Percentiles rank a stretch among this genome's conserved stretches.
Conservation (phyloP, 108 stramenopile species). For the Fragilaria radians region DNA sequence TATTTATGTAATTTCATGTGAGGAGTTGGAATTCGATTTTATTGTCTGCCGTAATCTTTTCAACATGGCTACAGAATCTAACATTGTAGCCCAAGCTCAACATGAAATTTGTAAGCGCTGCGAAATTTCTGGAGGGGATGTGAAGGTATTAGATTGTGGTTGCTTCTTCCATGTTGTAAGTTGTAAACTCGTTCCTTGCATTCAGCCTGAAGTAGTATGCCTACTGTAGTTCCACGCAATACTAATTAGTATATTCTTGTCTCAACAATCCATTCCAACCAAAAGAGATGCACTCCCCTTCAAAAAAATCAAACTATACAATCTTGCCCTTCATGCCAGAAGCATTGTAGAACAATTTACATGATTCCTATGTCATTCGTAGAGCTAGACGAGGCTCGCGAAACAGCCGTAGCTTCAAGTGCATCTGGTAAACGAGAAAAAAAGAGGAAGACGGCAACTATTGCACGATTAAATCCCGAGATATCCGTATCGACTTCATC, state of each 20-base stretch:
- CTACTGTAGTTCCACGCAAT: conserved; percentile 1
- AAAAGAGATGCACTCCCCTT: conserved; percentile 35
- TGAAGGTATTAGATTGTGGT: conserved; percentile 4
- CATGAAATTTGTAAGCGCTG: background rate
- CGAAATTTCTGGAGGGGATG: conserved; percentile 5
- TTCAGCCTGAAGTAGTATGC: conserved; percentile 19
- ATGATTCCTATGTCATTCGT: conserved; percentile 80
- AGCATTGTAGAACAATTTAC: conserved; percentile 25
- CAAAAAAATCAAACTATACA: conserved; percentile 15
- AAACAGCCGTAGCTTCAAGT: conserved; percentile 7
- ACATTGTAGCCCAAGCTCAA: too few relatives aligned
- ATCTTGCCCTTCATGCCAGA: conserved; percentile 20
- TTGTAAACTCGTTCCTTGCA: background rate
- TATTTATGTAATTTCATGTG: too few relatives aligned
- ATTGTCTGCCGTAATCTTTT: too few relatives aligned
- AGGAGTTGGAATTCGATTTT: too few relatives aligned
- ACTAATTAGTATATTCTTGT: background rate
- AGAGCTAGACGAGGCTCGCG: conserved; percentile 70
- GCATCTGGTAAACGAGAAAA: conserved; percentile 26
- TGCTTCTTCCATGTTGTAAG: conserved; percentile 11
- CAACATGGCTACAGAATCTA: too few relatives aligned
- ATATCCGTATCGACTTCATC: conserved; percentile 8
- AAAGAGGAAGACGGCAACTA: conserved; percentile 48
- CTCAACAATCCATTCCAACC: background rate
- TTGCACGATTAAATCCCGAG: conserved; percentile 45